phyloP scores from a whole-genome alignment of 139 green algal species.

The Asterochloris erici region DNA sequence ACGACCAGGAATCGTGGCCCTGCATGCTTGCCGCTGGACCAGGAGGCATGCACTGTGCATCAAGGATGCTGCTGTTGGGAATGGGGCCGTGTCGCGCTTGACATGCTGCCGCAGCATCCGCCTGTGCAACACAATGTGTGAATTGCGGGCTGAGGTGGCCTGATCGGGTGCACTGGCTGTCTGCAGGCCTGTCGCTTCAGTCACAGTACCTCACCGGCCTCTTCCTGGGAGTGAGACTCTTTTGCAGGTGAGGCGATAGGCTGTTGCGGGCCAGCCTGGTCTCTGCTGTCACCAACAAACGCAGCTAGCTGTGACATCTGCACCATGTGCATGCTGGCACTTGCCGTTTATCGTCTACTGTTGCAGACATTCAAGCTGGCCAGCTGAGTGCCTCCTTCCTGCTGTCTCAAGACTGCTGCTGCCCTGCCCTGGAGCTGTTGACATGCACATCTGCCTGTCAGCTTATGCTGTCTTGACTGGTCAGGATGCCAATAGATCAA shows the following conservation, averaged over 20 bases:
- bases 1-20: too few relatives aligned
- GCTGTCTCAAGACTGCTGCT: background rate
- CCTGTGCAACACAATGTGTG: background rate
- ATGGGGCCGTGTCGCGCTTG: too few relatives aligned
- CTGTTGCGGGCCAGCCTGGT: too few relatives aligned
- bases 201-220: conserved; percentile 90
- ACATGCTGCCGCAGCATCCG: too few relatives aligned
- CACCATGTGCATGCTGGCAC: background rate
- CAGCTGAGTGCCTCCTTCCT: background rate
- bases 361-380: background rate
- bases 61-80: too few relatives aligned
- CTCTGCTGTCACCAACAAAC: too few relatives aligned
- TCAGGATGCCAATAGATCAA: background rate
- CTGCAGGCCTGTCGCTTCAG: conserved; percentile 83
- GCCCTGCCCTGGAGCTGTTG: background rate
- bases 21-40: too few relatives aligned
- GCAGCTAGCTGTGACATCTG: background rate
- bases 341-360: background rate
- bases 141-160: too few relatives aligned
- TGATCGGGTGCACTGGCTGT: background rate
- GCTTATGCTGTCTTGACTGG: too few relatives aligned
- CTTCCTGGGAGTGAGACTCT: conserved; percentile 88
- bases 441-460: background rate
- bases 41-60: too few relatives aligned
- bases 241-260: conserved; percentile 62